Evolutionary conservation across 2,329 filamentous ascomycete species (phyloP), one percentile per base, ranked within the genome.

Genomic region (Neocucurbitaria cava): DNA sequence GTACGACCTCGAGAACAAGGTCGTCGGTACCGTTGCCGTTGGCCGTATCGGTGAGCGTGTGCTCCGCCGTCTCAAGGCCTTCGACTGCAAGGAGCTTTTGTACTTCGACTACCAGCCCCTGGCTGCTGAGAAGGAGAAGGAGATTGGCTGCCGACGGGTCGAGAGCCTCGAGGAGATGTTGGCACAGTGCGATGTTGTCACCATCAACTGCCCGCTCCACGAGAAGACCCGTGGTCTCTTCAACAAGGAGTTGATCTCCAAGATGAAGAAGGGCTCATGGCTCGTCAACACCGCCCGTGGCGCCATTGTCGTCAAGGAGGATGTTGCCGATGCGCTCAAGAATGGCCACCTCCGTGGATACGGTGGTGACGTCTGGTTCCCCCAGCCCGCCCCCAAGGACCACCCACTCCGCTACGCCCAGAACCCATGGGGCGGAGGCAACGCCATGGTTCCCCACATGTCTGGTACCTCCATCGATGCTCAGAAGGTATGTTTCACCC

Each of bases 81-180:
- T 99, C 76, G 94, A 96, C 85, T 99, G 95, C 91, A 96, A 96
- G 89, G 94, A 98, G 85, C 87, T 99, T 46, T 87, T 98, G 62
- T 99, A 99, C 90, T 98, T 91, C 78, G 95, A 99, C 83, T 99
- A 99, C 89, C 95, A 99, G 86, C 92, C 94, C 47, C 85, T 99
- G 64, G 84, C 81, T 57, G 74, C 91, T 57, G 92, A 96, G 83
- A 84, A 87, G 71, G 93, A 98, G 87, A 87, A 90, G 80, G 94
- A 97, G 84, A 98, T 98, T 80, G 94, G 94, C 78, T 93, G 89
- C 86, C 87, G 92, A 72, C 88, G 95, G 59, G 92, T 98, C 56
- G 89, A 94, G 44, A 85, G 77, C 72, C 88, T 99, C 72, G 93
- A 97, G 85, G 94, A 98, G 79, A 89, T 99, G 87, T 81, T 99